Conservation (phyloP, 1,284 basidiomycete species). For the Schizophyllum commune region DNA sequence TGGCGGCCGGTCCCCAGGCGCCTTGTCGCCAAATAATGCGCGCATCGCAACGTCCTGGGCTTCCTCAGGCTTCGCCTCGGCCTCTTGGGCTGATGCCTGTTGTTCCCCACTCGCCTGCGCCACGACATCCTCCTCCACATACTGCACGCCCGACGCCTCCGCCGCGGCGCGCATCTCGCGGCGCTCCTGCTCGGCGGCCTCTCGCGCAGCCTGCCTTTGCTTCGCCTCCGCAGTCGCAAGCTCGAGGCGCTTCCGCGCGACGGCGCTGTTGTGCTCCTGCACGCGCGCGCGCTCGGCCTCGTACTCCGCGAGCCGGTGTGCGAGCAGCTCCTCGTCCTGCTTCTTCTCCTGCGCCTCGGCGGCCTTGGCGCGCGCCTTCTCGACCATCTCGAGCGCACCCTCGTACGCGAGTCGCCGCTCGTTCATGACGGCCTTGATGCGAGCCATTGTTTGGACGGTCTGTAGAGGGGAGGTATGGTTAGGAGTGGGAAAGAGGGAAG, state of each 20-base stretch:
- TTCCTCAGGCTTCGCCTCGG: not conserved
- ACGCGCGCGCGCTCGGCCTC: not conserved
- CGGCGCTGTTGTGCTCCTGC: not conserved
- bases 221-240: not conserved
- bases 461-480: not conserved
- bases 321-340: not conserved
- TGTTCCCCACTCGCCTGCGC: not conserved
- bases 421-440: conserved; percentile 90
- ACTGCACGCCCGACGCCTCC: not conserved
- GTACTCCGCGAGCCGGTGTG: not conserved
- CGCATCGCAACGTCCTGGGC: not conserved
- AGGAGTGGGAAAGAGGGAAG: conserved; percentile 4
- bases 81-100: not conserved
- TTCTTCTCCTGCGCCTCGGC: conserved; percentile 11
- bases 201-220: not conserved
- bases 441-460: conserved; percentile 80
- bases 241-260: not conserved
- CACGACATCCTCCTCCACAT: not conserved
- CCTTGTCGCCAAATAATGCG: not conserved
- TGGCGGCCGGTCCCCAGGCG: too few relatives aligned
- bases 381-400: conserved; percentile 44
- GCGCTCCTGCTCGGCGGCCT: not conserved
- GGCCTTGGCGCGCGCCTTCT: conserved; percentile 20
- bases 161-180: not conserved
- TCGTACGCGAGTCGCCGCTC: conserved; percentile 85